Percentiles rank a stretch among this genome's conserved stretches.
phyloP scores from a whole-genome alignment of 2,329 filamentous ascomycete species.

The Aureobasidium mangrovei region DNA sequence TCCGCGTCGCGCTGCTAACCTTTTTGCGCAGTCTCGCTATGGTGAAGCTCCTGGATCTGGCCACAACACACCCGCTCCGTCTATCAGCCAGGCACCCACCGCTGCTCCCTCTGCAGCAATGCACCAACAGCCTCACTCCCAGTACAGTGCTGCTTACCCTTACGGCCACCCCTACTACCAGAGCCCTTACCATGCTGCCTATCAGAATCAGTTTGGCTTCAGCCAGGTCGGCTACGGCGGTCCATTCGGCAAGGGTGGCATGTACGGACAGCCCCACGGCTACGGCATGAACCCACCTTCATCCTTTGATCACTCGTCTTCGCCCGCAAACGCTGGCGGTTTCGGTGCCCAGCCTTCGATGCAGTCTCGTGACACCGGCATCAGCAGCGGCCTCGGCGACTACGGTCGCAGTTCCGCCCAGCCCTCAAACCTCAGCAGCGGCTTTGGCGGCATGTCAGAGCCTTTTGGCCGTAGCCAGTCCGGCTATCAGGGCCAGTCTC shows the following conservation, averaged over 20 bases:
- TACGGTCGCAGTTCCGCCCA: constrained; percentile 48
- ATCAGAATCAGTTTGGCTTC: constrained; percentile 53
- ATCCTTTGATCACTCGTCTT: constrained; percentile 54
- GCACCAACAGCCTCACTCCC: constrained; percentile 39
- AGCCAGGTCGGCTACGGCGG: constrained; percentile 37
- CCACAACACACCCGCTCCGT: constrained; percentile 81
- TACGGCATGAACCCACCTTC: constrained; percentile 48
- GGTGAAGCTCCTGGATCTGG: constrained; percentile 77
- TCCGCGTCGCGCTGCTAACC: neutral
- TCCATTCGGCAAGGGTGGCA: constrained; percentile 47
- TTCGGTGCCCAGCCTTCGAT: constrained; percentile 37
- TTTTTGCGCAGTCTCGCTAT: constrained; percentile 57
- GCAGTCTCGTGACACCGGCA: constrained; percentile 38
- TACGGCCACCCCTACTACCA: constrained; percentile 53
- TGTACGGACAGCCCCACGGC: constrained; percentile 55
- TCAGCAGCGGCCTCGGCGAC: constrained; percentile 45
- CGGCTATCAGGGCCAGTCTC: constrained; percentile 44
- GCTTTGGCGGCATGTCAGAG: constrained; percentile 46
- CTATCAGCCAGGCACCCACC: constrained; percentile 47
- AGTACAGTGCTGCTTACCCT: constrained; percentile 47
- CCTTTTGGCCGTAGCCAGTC: constrained; percentile 51
- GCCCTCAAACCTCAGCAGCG: constrained; percentile 46
- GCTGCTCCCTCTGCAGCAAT: constrained; percentile 36
- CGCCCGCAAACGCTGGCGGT: constrained; percentile 50
- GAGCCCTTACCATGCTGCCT: constrained; percentile 53